These are phyloP conservation scores for Emergomyces africanus DNA, from an alignment of 2,329 filamentous ascomycete species.

Conservation along the genomic window DNA sequence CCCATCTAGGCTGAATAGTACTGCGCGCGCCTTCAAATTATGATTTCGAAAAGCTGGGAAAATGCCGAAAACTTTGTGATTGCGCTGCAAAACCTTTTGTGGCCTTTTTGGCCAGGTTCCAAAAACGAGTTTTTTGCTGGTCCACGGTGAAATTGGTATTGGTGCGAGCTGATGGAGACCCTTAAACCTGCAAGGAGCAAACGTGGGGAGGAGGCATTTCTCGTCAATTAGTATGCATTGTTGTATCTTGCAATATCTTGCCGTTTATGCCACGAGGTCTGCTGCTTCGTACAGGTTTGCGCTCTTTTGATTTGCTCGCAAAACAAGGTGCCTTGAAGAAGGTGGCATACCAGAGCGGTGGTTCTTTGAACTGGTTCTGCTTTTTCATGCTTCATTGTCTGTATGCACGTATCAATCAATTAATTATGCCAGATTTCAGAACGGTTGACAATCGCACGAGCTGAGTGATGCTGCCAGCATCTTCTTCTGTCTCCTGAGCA, in stretches of 20 bases:
- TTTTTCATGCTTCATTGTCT: background rate
- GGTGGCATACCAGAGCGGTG: background rate
- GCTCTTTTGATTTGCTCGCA: background rate
- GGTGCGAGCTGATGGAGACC: too few species aligned
- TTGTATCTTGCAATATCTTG: background rate
- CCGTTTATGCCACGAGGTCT: background rate
- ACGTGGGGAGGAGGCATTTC: background rate
- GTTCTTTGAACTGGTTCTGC: background rate
- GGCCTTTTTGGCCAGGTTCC: background rate
- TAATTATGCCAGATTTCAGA: background rate
- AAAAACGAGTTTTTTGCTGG: background rate
- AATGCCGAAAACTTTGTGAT: background rate
- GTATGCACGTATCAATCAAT: background rate
- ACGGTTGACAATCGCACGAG: background rate
- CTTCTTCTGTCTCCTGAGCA: background rate
- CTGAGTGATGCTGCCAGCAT: background rate
- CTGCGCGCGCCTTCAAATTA: background rate
- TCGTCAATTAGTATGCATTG: background rate
- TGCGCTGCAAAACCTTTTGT: background rate
- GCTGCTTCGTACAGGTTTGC: background rate
- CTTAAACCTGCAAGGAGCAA: background rate
- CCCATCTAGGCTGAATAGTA: too few species aligned
- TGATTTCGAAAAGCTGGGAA: background rate
- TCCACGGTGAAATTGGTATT: background rate
- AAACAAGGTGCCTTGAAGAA: background rate